phyloP scores from a whole-genome alignment of 306 rosid genomes.

The Malus orientalis region DNA sequence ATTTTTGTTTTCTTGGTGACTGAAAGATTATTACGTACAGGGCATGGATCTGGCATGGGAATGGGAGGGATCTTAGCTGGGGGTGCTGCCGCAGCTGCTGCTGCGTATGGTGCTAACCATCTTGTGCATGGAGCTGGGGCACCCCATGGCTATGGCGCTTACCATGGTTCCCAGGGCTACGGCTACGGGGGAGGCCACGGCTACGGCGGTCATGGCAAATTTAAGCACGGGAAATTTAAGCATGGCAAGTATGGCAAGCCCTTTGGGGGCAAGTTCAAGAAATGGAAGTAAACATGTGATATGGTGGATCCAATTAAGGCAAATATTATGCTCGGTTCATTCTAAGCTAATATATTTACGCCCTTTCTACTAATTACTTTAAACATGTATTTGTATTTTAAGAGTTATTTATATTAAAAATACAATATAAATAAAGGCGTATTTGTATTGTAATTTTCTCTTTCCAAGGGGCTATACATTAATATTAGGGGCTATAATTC shows the following conservation, averaged over 20 bases:
- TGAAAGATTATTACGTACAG: constrained; percentile 10
- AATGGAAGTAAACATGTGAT: constrained; percentile 44
- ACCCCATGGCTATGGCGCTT: neutral
- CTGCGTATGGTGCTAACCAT: constrained; percentile 65
- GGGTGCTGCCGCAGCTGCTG: constrained; percentile 71
- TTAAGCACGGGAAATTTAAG: constrained; percentile 57
- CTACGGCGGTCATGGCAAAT: constrained; percentile 41
- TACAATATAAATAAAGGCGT: neutral
- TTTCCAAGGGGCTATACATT: too few relatives aligned
- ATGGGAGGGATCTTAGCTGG: constrained; percentile 56
- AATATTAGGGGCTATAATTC: too few relatives aligned
- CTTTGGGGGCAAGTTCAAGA: constrained; percentile 39
- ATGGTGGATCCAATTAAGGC: neutral
- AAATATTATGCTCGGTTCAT: neutral
- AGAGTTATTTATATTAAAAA: neutral
- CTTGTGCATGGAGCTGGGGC: constrained; percentile 35
- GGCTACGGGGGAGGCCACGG: constrained; percentile 23
- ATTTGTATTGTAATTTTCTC: neutral
- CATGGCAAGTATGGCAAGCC: constrained; percentile 14
- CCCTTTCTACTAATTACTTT: neutral
- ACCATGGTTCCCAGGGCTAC: neutral
- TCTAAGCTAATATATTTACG: neutral
- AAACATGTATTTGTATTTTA: neutral
- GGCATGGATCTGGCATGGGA: constrained; percentile 26
- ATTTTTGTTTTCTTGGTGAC: neutral